These are phyloP conservation scores for Rheum nobile DNA, from an alignment of 148 eudicot genomes.

Conservation along the genomic window DNA sequence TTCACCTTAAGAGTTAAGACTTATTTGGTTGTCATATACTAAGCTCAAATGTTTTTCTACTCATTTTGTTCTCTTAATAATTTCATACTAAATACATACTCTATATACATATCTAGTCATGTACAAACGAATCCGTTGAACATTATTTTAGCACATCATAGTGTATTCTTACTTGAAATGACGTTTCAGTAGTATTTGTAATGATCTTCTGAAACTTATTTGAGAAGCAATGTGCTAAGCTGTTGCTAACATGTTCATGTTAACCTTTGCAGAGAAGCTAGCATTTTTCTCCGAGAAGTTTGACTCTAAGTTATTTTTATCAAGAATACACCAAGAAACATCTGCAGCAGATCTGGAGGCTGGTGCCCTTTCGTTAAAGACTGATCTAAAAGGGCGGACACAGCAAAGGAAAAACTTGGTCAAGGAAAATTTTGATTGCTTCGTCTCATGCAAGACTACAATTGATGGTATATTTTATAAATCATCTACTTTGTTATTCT, in stretches of 20 bases:
- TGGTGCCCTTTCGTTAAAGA: constrained; percentile 78
- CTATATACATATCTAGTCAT: not conserved
- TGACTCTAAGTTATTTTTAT: constrained; percentile 75
- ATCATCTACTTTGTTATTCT: not conserved
- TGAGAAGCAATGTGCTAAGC: not conserved
- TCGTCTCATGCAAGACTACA: constrained; percentile 95
- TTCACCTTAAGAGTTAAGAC: not conserved
- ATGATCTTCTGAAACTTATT: not conserved
- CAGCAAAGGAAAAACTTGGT: constrained; percentile 88
- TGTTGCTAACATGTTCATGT: not conserved
- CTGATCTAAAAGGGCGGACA: constrained; percentile 84
- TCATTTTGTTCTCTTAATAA: not conserved
- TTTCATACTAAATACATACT: not conserved
- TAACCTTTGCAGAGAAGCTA: constrained; percentile 61
- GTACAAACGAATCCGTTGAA: not conserved
- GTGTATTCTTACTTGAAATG: not conserved
- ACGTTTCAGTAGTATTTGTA: not conserved
- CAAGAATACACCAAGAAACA: constrained; percentile 85
- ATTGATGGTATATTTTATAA: constrained; percentile 65
- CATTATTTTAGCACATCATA: not conserved
- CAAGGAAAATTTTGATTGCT: constrained; percentile 96
- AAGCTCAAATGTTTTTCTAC: not conserved
- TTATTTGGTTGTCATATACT: not conserved
- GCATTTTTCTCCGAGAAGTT: constrained; percentile 86
- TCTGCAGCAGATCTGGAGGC: constrained; percentile 85